phyloP scores from a whole-genome alignment of 441 rosid genomes.

The Eruca vesicaria region DNA sequence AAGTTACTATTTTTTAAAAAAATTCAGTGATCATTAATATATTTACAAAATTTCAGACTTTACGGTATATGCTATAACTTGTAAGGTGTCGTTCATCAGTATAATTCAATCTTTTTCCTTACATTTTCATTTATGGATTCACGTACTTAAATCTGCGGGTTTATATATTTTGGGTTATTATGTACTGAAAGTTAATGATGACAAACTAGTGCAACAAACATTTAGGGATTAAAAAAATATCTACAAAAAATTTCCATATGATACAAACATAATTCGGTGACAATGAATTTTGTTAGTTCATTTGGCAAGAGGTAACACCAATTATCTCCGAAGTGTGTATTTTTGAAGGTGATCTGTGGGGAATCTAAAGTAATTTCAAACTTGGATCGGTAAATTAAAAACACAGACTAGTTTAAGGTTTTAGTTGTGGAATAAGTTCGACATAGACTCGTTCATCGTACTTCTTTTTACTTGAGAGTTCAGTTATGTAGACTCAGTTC shows the following conservation, averaged over 20 bases:
- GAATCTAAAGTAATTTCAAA: too few species aligned
- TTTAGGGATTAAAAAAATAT: conserved; percentile 2
- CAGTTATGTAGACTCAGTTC: not conserved
- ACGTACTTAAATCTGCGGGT: not conserved
- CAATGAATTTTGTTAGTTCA: not conserved
- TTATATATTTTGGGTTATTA: not conserved
- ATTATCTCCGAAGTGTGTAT: too few species aligned
- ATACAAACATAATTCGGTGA: not conserved
- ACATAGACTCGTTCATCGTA: not conserved
- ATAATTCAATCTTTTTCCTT: not conserved
- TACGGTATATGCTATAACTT: not conserved
- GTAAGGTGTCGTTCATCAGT: conserved; percentile 14
- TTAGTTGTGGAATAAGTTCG: not conserved
- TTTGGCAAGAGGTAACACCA: too few species aligned
- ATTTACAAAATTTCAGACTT: too few species aligned
- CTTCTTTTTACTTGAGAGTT: not conserved
- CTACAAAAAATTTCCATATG: not conserved
- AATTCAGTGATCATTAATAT: not conserved
- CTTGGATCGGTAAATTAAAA: not conserved
- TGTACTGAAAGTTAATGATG: conserved; percentile 17
- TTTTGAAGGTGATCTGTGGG: too few species aligned
- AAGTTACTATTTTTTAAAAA: not conserved
- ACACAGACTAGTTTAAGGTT: not conserved
- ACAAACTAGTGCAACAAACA: not conserved
- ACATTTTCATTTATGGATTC: not conserved